Evolutionary conservation across 2,329 filamentous ascomycete species (phyloP).

Genomic region (Colletotrichum sidae): DNA sequence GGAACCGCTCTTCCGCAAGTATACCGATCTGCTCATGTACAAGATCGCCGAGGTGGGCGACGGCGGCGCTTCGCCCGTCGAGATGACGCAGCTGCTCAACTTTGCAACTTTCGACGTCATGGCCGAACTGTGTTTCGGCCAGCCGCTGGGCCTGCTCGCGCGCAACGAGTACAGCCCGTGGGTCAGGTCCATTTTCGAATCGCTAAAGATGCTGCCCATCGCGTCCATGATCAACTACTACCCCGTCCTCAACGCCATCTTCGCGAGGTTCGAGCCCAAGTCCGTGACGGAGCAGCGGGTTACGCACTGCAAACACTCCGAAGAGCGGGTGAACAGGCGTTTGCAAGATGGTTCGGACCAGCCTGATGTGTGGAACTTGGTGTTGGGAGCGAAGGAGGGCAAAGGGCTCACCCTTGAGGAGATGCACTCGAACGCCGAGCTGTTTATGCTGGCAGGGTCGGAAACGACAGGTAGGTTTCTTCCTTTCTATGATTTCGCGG

Average conservation of each 20-base stretch:
- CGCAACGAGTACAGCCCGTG: slow-evolving; percentile 40
- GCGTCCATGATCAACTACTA: slow-evolving; percentile 42
- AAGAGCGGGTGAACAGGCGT: slow-evolving; percentile 45
- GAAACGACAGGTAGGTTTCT: slow-evolving; percentile 46
- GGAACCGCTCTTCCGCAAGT: slow-evolving; percentile 46
- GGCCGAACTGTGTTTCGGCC: slow-evolving; percentile 40
- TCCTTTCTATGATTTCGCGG: no score
- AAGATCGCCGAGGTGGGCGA: slow-evolving; percentile 47
- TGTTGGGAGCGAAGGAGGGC: slow-evolving; percentile 38
- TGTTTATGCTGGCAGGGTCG: slow-evolving; percentile 45
- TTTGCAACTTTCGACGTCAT: slow-evolving; percentile 41
- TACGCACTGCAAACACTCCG: slow-evolving; percentile 39
- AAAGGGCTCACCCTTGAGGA: slow-evolving; percentile 29
- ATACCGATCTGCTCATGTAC: slow-evolving; percentile 50
- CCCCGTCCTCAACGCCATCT: slow-evolving; percentile 39
- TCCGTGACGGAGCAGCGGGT: slow-evolving; percentile 39
- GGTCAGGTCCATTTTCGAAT: slow-evolving; percentile 40
- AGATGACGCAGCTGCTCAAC: slow-evolving; percentile 39
- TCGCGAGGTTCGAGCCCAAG: slow-evolving; percentile 41
- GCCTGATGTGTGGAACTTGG: slow-evolving; percentile 43
- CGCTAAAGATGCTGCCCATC: slow-evolving; percentile 41
- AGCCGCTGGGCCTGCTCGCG: slow-evolving; percentile 37
- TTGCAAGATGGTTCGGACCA: slow-evolving; percentile 41
- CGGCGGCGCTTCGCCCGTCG: slow-evolving; percentile 31
- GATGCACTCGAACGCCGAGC: slow-evolving; percentile 36